Evolutionary conservation across 805 yeast genomes (phyloP).

Genomic region (Pichia membranifaciens): DNA sequence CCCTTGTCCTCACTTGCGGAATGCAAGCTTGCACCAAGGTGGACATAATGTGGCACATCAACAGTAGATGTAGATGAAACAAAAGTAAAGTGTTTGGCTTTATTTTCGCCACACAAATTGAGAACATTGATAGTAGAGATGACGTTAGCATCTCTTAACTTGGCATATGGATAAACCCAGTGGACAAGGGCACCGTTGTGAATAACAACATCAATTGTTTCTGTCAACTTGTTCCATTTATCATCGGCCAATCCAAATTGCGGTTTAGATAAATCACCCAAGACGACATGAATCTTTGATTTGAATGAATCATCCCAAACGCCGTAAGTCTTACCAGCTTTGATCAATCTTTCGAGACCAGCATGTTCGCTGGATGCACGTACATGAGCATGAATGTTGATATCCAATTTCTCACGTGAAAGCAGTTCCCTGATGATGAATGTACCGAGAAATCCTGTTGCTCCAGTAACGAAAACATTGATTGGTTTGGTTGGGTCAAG

Average conservation of each 20-base stretch:
- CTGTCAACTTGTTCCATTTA: slow-evolving; percentile 54
- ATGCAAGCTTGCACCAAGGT: slow-evolving; percentile 64
- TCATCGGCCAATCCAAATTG: slow-evolving; percentile 61
- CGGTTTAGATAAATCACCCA: slow-evolving; percentile 74
- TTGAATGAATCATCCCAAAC: slow-evolving; percentile 63
- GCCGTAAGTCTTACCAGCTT: slow-evolving; percentile 78
- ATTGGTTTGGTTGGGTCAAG: slow-evolving; percentile 21
- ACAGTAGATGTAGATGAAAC: slow-evolving; percentile 94
- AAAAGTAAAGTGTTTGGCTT: slow-evolving; percentile 79
- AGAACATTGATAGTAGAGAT: slow-evolving; percentile 79
- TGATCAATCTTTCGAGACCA: slow-evolving; percentile 71
- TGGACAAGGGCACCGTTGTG: slow-evolving; percentile 98
- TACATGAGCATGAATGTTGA: slow-evolving; percentile 80
- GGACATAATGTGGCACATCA: slow-evolving; percentile 76
- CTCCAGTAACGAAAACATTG: slow-evolving; percentile 83
- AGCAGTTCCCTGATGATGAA: slow-evolving; percentile 77
- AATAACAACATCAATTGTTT: slow-evolving; percentile 69
- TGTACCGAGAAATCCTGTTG: slow-evolving; percentile 94
- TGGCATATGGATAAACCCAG: slow-evolving; percentile 95
- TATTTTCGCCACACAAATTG: slow-evolving; percentile 70
- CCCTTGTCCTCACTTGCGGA: slow-evolving; percentile 61
- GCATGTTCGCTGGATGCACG: slow-evolving; percentile 66
- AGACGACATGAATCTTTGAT: slow-evolving; percentile 56
- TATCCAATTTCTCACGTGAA: slow-evolving; percentile 36
- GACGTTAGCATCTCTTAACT: slow-evolving; percentile 89